Percentiles rank a stretch among this genome's conserved stretches.
phyloP scores from a whole-genome alignment of 441 rosid species.

The Daphne laureola region DNA sequence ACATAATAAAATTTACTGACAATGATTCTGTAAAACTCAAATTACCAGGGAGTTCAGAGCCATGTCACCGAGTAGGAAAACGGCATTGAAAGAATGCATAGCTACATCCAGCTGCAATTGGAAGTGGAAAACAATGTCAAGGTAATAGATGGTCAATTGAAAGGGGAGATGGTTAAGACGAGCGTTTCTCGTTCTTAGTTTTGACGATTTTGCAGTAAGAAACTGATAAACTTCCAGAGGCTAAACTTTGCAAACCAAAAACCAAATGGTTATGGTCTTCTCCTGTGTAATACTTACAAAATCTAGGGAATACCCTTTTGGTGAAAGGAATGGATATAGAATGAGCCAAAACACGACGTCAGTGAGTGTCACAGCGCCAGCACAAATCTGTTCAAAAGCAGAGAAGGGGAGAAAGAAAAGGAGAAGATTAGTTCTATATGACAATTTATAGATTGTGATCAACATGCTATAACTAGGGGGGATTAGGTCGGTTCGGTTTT shows the following conservation, averaged over 20 bases:
- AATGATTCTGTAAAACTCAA: background rate
- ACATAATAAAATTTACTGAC: background rate
- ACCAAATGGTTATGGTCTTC: slow-evolving; percentile 1
- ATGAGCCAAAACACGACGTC: slow-evolving; percentile 86
- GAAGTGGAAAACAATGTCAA: slow-evolving; percentile 4
- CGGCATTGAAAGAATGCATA: slow-evolving; percentile 72
- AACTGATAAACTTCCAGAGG: too few species aligned
- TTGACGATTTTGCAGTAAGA: too few species aligned
- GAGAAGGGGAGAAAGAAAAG: slow-evolving; percentile 11
- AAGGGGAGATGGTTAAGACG: too few species aligned
- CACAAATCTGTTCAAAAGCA: slow-evolving; percentile 44
- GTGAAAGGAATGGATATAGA: slow-evolving; percentile 53
- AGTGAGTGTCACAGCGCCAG: slow-evolving; percentile 83
- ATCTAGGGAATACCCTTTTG: slow-evolving; percentile 38
- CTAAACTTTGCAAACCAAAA: too few species aligned
- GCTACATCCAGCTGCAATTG: slow-evolving; percentile 51
- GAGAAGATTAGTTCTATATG: background rate
- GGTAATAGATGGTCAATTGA: background rate
- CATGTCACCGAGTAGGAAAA: slow-evolving; percentile 66
- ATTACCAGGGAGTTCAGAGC: slow-evolving; percentile 57
- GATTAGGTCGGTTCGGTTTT: too few species aligned
- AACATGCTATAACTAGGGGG: background rate
- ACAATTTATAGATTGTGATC: background rate
- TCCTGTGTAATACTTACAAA: slow-evolving; percentile 48
- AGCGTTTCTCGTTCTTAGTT: too few species aligned